phyloP scores from a whole-genome alignment of 768 basidiomycete species.

The Lactarius deliciosus region DNA sequence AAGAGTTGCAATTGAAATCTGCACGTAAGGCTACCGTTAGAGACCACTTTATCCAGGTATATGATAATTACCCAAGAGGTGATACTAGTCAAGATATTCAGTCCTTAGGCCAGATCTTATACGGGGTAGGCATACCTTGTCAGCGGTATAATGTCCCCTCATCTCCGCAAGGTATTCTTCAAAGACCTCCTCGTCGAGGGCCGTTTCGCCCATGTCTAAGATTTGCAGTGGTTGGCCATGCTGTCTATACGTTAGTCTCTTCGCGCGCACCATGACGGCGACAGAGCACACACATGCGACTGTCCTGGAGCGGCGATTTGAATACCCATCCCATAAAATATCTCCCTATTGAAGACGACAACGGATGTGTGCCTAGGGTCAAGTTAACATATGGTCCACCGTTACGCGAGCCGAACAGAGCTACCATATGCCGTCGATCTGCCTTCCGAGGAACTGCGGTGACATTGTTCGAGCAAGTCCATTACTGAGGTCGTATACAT shows the following conservation, averaged over 20 bases:
- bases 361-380: slow-evolving; percentile 84
- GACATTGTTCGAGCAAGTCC: slow-evolving; percentile 83
- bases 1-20: slow-evolving; percentile 97
- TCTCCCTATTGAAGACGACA: slow-evolving; percentile 81
- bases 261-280: slow-evolving; percentile 1
- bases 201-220: slow-evolving; percentile 75
- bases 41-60: neutral
- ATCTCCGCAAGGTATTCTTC: slow-evolving; percentile 79
- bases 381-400: neutral
- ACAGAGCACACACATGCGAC: slow-evolving; percentile 65
- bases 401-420: slow-evolving; percentile 13
- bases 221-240: slow-evolving; percentile 72
- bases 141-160: slow-evolving; percentile 79
- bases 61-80: slow-evolving; percentile 63
- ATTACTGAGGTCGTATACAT: slow-evolving; percentile 89
- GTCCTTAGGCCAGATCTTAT: neutral
- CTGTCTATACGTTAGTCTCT: slow-evolving; percentile 38
- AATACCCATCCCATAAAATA: slow-evolving; percentile 92
- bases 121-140: slow-evolving; percentile 57
- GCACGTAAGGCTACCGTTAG: slow-evolving; percentile 4
- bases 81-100: slow-evolving; percentile 53
- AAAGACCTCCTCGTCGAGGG: slow-evolving; percentile 82
- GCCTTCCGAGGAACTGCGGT: slow-evolving; percentile 75
- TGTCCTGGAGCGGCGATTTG: slow-evolving; percentile 64
- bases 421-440: slow-evolving; percentile 94